Conservation (phyloP, 352 stramenopile species). For the Nothophytophthora sp. region DNA sequence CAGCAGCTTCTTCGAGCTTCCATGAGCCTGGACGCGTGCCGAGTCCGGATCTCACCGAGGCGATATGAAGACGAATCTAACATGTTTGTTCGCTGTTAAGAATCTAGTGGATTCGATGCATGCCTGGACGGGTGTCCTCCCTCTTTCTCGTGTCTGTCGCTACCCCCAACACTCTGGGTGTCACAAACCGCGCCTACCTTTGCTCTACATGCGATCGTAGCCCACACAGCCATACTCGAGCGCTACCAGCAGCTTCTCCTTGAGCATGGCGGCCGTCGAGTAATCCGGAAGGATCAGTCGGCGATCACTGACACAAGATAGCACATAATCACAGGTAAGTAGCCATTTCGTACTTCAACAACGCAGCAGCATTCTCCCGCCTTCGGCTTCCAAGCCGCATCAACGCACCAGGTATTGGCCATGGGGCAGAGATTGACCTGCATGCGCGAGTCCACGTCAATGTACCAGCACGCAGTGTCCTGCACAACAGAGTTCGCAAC, state of each 20-base stretch:
- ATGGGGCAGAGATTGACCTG: constrained; percentile 56
- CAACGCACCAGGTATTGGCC: constrained; percentile 72
- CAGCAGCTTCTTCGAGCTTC: constrained; percentile 38
- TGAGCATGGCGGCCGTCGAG: constrained; percentile 43
- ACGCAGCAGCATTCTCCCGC: not conserved
- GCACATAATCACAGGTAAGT: constrained; percentile 9
- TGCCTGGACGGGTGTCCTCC: too few relatives aligned
- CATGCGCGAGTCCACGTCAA: constrained; percentile 60
- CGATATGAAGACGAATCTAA: constrained; percentile 35
- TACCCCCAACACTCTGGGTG: too few relatives aligned
- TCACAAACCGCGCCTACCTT: too few relatives aligned
- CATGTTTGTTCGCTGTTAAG: too few relatives aligned
- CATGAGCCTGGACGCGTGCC: constrained; percentile 57
- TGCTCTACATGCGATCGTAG: constrained; percentile 74
- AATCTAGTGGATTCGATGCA: too few relatives aligned
- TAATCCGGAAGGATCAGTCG: constrained; percentile 75
- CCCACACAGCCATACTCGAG: constrained; percentile 64
- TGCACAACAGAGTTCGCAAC: constrained; percentile 15
- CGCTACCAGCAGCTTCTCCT: constrained; percentile 63
- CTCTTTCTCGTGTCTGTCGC: too few relatives aligned
- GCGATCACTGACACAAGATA: constrained; percentile 46
- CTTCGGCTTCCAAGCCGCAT: too few relatives aligned
- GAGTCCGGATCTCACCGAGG: constrained; percentile 44
- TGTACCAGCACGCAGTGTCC: constrained; percentile 68
- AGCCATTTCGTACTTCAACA: not conserved